These are phyloP conservation scores for Haematococcus lacustris DNA, from an alignment of 139 green algal species.

Conservation along the genomic window DNA sequence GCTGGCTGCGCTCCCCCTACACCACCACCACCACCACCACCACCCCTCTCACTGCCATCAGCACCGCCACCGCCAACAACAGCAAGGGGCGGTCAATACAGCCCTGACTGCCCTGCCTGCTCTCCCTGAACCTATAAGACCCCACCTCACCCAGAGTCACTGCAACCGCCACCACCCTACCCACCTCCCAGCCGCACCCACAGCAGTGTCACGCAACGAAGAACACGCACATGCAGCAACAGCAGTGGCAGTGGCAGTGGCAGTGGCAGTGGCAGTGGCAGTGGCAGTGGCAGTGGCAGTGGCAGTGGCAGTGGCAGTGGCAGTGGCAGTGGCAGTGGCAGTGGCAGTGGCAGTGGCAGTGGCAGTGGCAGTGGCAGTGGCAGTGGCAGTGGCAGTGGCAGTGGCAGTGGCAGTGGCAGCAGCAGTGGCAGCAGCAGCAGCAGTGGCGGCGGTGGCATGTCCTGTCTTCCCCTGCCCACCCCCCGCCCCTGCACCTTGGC, in stretches of 20 bases:
- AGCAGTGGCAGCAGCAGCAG: background rate
- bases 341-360: background rate
- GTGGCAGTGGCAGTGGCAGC: background rate
- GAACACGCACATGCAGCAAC: no score
- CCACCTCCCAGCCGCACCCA: background rate
- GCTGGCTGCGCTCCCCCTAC: slow-evolving; percentile 42
- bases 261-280: no score
- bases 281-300: no score
- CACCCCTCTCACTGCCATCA: no score
- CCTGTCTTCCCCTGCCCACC: background rate
- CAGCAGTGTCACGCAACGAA: no score
- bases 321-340: no score
- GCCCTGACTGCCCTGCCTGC: background rate
- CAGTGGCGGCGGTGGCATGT: background rate
- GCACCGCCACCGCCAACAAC: background rate
- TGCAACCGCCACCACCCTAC: background rate
- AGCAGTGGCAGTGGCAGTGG: no score
- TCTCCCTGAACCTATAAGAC: background rate
- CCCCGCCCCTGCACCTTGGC: slow-evolving; percentile 5
- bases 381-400: background rate
- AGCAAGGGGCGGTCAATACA: background rate
- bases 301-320: no score
- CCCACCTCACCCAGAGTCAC: background rate
- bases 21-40: no score
- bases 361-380: background rate